A percentile compares a stretch with the other conserved stretches of the same genome.
These are phyloP conservation scores for Desmodesmus armatus DNA, from an alignment of 139 green algal genomes.

Conservation along the genomic window DNA sequence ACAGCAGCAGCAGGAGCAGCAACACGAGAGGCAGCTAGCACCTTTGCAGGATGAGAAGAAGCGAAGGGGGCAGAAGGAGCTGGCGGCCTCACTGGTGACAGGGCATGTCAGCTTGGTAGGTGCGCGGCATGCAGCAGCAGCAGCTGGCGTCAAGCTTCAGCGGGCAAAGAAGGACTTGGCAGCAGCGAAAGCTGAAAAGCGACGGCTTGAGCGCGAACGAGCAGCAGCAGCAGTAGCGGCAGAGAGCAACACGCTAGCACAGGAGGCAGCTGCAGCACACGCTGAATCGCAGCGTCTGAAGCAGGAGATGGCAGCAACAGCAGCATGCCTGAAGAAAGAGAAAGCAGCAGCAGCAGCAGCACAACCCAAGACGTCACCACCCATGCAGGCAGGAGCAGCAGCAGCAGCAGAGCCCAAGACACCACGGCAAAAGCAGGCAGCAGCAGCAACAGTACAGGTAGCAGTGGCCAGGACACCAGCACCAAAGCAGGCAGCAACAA, in stretches of 20 bases:
- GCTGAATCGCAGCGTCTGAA: background rate
- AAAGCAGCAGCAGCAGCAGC: slow-evolving; percentile 24
- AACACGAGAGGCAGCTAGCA: background rate
- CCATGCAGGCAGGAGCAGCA: background rate
- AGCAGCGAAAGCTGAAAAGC: too few relatives aligned
- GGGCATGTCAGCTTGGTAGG: too few relatives aligned
- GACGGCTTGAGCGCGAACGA: too few relatives aligned
- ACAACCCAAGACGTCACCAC: background rate
- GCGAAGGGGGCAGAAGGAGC: too few relatives aligned
- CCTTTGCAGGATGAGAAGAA: too few relatives aligned
- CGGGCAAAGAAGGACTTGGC: background rate
- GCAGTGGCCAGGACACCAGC: background rate
- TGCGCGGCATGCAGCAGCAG: background rate
- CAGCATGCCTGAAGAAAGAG: too few relatives aligned
- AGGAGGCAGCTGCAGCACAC: background rate
- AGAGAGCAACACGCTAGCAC: background rate
- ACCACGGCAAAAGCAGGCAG: too few relatives aligned
- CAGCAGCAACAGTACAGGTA: slow-evolving; percentile 7
- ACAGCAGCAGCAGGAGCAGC: background rate
- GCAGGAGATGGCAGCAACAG: slow-evolving; percentile 5
- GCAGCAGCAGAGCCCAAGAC: background rate
- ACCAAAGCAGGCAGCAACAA: background rate
- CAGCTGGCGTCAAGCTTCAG: slow-evolving; percentile 13
- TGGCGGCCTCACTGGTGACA: too few relatives aligned
- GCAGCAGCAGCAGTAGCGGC: background rate